Percentiles rank a stretch among this genome's conserved stretches.
Conservation (phyloP, 2,329 filamentous ascomycete genomes). For the Aspergillus versicolor region DNA sequence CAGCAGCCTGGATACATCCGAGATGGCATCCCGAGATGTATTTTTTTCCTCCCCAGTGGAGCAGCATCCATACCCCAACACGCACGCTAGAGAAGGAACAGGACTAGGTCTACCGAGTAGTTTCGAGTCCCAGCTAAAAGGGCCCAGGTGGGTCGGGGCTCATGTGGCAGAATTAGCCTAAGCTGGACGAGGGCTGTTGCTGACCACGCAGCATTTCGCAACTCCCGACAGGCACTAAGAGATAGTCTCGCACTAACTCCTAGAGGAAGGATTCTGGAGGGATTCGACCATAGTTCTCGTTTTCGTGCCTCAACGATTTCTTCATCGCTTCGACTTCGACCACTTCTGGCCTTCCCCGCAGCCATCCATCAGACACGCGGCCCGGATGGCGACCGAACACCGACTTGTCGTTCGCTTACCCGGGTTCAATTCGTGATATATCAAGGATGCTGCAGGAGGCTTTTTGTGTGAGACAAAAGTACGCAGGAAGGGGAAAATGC, state of each 20-base stretch:
- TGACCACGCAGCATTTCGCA: slow-evolving; percentile 6
- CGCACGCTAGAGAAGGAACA: slow-evolving; percentile 11
- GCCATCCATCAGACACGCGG: slow-evolving; percentile 7
- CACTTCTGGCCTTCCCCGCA: slow-evolving; percentile 17
- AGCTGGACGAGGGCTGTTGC: background rate
- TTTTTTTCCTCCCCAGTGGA: slow-evolving; percentile 13
- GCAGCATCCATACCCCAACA: slow-evolving; percentile 2
- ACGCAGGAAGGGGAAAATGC: background rate
- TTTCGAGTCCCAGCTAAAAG: slow-evolving; percentile 7
- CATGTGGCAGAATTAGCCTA: slow-evolving; percentile 19
- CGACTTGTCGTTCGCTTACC: background rate
- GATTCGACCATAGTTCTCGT: background rate
- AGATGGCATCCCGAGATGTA: slow-evolving; percentile 13
- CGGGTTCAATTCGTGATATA: slow-evolving; percentile 2
- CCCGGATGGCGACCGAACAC: slow-evolving; percentile 13
- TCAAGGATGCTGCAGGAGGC: background rate
- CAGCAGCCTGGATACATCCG: slow-evolving; percentile 10
- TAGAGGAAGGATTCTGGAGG: slow-evolving; percentile 26
- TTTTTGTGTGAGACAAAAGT: slow-evolving; percentile 6
- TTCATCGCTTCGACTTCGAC: slow-evolving; percentile 2
- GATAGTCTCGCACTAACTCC: slow-evolving; percentile 13
- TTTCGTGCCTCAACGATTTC: slow-evolving; percentile 4
- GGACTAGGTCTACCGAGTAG: slow-evolving; percentile 13
- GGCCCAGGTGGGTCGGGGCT: slow-evolving; percentile 15
- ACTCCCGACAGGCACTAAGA: slow-evolving; percentile 4